These are phyloP conservation scores for Trichoderma afroharzianum DNA, from an alignment of 2,329 filamentous ascomycete genomes.

Conservation along the genomic window DNA sequence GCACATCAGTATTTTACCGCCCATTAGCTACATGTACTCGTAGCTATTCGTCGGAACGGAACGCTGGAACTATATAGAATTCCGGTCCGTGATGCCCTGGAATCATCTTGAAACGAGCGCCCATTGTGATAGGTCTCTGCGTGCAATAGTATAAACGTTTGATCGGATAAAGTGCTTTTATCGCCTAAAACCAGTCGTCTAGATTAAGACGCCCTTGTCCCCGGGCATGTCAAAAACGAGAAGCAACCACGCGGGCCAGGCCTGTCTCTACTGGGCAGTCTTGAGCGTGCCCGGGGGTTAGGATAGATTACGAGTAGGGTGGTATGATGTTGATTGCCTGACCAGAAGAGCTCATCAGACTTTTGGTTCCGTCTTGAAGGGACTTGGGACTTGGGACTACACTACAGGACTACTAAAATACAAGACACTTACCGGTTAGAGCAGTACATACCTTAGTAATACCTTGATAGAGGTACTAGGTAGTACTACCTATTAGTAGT, in stretches of 20 bases:
- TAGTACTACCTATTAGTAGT: neutral
- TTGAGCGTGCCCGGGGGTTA: neutral
- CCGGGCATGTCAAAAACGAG: neutral
- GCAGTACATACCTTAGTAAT: too few species aligned
- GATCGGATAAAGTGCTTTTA: slow-evolving; percentile 9
- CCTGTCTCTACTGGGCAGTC: neutral
- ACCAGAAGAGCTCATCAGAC: neutral
- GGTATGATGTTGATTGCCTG: slow-evolving; percentile 15
- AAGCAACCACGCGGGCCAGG: neutral
- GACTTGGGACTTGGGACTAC: too few species aligned
- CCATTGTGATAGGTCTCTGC: neutral
- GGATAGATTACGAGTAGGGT: neutral
- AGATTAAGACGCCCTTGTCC: slow-evolving; percentile 10
- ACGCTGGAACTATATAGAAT: neutral
- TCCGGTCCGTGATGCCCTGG: neutral
- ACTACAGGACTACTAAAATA: neutral
- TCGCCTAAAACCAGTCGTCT: slow-evolving; percentile 1
- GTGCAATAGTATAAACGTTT: neutral
- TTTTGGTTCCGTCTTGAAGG: neutral
- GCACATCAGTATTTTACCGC: neutral
- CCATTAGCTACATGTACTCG: too few species aligned
- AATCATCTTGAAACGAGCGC: neutral
- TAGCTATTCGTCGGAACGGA: neutral
- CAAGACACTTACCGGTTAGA: neutral
- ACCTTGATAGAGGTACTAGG: too few species aligned